These are phyloP conservation scores for Boechera divaricarpa DNA, from an alignment of 345 rosid species.

Conservation along the genomic window DNA sequence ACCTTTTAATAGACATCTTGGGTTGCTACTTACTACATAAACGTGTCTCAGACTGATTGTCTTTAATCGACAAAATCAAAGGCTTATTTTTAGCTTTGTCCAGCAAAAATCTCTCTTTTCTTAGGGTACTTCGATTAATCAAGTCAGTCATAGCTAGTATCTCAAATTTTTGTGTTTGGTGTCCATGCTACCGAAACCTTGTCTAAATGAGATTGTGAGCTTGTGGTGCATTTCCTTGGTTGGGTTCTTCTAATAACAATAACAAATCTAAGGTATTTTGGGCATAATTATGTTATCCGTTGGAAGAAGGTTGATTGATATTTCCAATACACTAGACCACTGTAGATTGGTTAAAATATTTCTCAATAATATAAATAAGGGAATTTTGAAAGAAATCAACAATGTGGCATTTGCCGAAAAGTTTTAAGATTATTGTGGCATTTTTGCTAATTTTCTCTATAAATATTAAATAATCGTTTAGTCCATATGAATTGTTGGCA, in stretches of 20 bases:
- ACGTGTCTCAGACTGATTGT: not conserved
- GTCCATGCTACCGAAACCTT: not conserved
- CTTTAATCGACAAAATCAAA: not conserved
- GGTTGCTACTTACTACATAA: not conserved
- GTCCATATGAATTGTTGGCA: conserved; percentile 10
- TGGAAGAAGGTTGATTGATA: not conserved
- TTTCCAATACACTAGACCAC: not conserved
- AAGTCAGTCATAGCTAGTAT: not conserved
- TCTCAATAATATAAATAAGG: not conserved
- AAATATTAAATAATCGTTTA: not conserved
- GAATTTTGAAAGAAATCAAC: too few relatives aligned
- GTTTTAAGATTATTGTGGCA: too few relatives aligned
- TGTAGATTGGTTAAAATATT: not conserved
- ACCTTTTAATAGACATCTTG: not conserved
- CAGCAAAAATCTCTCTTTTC: too few relatives aligned
- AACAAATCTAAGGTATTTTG: not conserved
- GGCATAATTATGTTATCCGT: not conserved
- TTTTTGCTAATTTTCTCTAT: too few relatives aligned
- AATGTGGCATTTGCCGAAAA: too few relatives aligned
- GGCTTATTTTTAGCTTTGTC: not conserved
- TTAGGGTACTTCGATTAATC: not conserved
- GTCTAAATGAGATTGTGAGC: not conserved
- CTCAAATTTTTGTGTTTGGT: not conserved
- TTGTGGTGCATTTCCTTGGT: too few relatives aligned
- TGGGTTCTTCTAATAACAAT: not conserved